Evolutionary conservation across 192 early-diverging fungal species (phyloP), one percentile per base, ranked within the genome.

Genomic region (Coemansia sp.): DNA sequence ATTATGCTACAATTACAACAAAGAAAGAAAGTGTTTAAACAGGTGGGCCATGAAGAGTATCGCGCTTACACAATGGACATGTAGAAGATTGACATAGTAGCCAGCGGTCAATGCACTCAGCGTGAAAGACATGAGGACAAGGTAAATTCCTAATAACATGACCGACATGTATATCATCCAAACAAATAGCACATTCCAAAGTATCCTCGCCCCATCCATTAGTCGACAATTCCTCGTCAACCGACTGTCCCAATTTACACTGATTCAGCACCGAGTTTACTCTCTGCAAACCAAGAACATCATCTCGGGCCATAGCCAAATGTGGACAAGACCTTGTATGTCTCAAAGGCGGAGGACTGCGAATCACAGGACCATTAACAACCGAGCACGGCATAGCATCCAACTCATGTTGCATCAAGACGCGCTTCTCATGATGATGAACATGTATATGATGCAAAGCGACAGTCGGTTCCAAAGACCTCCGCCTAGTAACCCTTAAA

Each of bases 51-150:
- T 9, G 36, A 27, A 71, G 68, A 1, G 79, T 83, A 62, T 85
- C 84, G 22, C 73, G 66, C 34, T 81, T 84, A 39, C 86, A 87
- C 15, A 85, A 43, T 15, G 86, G 86, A 60, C 86, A 87, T 22
- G 73, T 70, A 8, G 82, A 78, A 7, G 79, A 78, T 43, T 87
- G 81, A 58, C 57, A 68, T 3, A 79, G 60, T 24, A 87, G 77
- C 86, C 86, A 87, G 44, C 74, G 73, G 46, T 87, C 86, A 40
- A 87, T 77, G 40, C 86, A 87, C 16, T 31, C 53, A 36, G 66
- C 63, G 38, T 87, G 86, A 72, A 80, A 87, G 3, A 69, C 47
- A 47, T 87, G 86, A 0, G 71, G 73, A 13, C 86, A 87, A 4
- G 81, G 81, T 16, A 84, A 65, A 10, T 60, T 66, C 39, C 85